These are phyloP conservation scores for Scheffersomyces amazonensis DNA, from an alignment of 805 yeast species.

Conservation along the genomic window DNA sequence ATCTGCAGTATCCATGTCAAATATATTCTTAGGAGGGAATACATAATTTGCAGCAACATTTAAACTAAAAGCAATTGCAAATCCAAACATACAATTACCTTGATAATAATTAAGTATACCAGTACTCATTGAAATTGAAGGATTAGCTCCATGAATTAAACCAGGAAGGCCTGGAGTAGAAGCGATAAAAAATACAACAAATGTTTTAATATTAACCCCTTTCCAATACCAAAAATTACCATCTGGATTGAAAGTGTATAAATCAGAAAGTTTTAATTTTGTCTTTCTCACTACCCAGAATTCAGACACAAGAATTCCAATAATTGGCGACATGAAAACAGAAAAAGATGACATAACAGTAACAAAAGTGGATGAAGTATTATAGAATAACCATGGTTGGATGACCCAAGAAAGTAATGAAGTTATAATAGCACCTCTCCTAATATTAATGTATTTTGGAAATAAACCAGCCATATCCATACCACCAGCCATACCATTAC, in stretches of 20 bases:
- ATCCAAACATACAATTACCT: slow-evolving; percentile 12
- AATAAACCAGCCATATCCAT: slow-evolving; percentile 49
- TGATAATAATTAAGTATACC: slow-evolving; percentile 12
- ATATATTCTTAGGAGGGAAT: slow-evolving; percentile 34
- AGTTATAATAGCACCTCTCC: slow-evolving; percentile 39
- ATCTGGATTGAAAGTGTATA: slow-evolving; percentile 27
- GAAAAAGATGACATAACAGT: slow-evolving; percentile 16
- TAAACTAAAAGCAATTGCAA: slow-evolving; percentile 30
- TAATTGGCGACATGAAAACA: slow-evolving; percentile 15
- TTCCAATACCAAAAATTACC: slow-evolving; percentile 41
- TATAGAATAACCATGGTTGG: slow-evolving; percentile 19
- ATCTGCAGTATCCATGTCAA: slow-evolving; percentile 37
- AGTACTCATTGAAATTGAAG: slow-evolving; percentile 1
- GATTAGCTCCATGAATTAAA: slow-evolving; percentile 28
- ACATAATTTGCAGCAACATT: slow-evolving; percentile 30
- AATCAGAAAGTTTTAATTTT: slow-evolving; percentile 37
- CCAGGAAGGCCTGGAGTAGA: slow-evolving; percentile 53
- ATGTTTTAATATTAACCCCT: slow-evolving; percentile 44
- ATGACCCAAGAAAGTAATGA: slow-evolving; percentile 18
- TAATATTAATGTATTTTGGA: slow-evolving; percentile 42
- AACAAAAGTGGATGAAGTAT: slow-evolving; percentile 14
- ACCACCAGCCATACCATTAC: slow-evolving; percentile 54
- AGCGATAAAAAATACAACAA: slow-evolving; percentile 35
- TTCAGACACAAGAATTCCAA: slow-evolving; percentile 32
- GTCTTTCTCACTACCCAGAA: slow-evolving; percentile 35